Percentiles rank a stretch among this genome's conserved stretches.
These are phyloP conservation scores for Pecoramyces ruminantium DNA, from an alignment of 192 early-diverging fungal species.

Conservation along the genomic window DNA sequence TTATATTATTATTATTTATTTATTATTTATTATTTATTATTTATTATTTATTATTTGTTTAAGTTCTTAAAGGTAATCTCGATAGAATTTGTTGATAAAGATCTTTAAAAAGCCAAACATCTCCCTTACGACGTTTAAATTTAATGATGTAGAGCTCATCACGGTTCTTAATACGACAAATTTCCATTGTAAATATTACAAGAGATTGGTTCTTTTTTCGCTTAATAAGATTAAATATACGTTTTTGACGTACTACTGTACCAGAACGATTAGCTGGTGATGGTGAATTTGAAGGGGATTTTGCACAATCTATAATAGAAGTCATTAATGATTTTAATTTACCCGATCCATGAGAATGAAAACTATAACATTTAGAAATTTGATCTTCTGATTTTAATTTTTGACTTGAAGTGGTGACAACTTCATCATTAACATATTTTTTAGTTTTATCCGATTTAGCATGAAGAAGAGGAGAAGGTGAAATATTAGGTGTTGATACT, in stretches of 20 bases:
- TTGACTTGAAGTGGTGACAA: not conserved
- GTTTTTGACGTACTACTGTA: not conserved
- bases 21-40: no score
- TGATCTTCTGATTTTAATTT: not conserved
- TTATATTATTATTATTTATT: no score
- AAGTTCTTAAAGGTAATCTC: not conserved
- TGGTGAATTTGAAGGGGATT: not conserved
- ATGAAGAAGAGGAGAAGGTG: no score
- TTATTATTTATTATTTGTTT: not conserved
- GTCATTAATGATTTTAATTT: not conserved
- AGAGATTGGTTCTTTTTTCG: not conserved
- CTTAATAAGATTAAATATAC: not conserved
- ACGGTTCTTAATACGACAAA: not conserved
- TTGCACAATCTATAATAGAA: not conserved
- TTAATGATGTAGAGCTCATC: not conserved
- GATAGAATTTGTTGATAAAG: not conserved
- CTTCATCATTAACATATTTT: not conserved
- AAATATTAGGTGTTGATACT: not conserved
- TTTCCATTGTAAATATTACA: not conserved
- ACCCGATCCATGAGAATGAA: not conserved
- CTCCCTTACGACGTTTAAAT: not conserved
- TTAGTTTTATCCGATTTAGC: not conserved
- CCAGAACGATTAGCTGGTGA: no score
- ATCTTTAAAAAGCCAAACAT: not conserved
- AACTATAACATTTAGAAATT: not conserved